Conservation (phyloP, 169 alveolate species). For the Plasmodium yoelii region DNA sequence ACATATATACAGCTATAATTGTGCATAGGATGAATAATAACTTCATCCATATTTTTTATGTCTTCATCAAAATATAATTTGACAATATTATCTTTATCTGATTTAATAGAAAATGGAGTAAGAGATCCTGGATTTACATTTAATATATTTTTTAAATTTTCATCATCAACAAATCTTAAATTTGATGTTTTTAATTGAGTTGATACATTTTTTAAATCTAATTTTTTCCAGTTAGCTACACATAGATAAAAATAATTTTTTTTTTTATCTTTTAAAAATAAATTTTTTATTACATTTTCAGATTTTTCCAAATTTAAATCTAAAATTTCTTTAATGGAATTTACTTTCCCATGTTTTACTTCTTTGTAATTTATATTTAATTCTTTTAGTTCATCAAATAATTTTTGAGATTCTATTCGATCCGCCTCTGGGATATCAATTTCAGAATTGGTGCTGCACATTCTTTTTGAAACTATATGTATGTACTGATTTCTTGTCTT, state of each 20-base stretch:
- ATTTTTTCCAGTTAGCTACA: conserved; percentile 74
- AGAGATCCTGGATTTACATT: conserved; percentile 84
- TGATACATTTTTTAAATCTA: conserved; percentile 81
- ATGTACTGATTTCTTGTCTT: not conserved
- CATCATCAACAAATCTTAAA: conserved; percentile 87
- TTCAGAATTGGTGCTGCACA: conserved; percentile 15
- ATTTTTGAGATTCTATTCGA: conserved; percentile 20
- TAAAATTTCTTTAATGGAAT: conserved; percentile 72
- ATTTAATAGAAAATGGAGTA: conserved; percentile 85
- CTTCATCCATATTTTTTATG: conserved; percentile 64
- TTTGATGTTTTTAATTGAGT: conserved; percentile 80
- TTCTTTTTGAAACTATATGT: conserved; percentile 27
- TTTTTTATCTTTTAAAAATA: conserved; percentile 81
- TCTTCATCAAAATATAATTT: conserved; percentile 61
- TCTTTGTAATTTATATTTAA: conserved; percentile 65
- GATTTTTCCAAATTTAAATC: conserved; percentile 50
- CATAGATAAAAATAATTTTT: conserved; percentile 77
- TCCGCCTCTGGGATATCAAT: conserved; percentile 39
- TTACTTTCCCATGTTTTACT: conserved; percentile 71
- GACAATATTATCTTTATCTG: conserved; percentile 78
- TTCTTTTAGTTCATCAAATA: conserved; percentile 47
- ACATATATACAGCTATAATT: conserved; percentile 75
- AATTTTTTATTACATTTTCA: conserved; percentile 66
- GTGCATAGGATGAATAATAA: conserved; percentile 77
- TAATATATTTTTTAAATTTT: conserved; percentile 78